Base-by-base conservation (phyloP, 805 yeast species). In the Ogataea corticis region DNA sequence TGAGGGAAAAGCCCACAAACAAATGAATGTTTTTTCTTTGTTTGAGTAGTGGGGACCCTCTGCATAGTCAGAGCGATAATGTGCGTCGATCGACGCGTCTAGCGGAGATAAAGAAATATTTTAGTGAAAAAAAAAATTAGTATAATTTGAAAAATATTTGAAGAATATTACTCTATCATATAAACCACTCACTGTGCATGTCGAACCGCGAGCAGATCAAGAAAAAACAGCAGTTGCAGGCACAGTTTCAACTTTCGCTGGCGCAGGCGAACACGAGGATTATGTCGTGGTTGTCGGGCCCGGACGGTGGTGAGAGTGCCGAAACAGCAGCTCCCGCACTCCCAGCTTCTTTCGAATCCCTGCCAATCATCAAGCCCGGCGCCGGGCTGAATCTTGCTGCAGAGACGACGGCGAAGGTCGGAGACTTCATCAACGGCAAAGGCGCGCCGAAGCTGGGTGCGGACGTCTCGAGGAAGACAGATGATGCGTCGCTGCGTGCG, bases 161-260 rank as follows among this genome's bases (percentile, higher is more conserved):
- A n/a, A n/a, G n/a, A n/a, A n/a, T n/a, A n/a, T n/a, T n/a, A n/a
- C n/a, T n/a, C n/a, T n/a, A n/a, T n/a, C n/a, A n/a, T n/a, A n/a
- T n/a, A n/a, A n/a, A n/a, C n/a, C n/a, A n/a, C n/a, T n/a, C n/a
- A n/a, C n/a, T n/a, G n/a, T n/a, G n/a, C 25, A 21, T 21, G 25
- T 38, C 25, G 23, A 57, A 55, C 21, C 36, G 77, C 31, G 61
- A 70, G 32, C 78, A 75, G 38, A 75, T 76, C 32, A 69, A 72
- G 49, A 58, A 65, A 34, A 76, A 76, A 50, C 75, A 76, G 46
- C 70, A 68, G 23, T 61, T 78, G 3, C 81, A 74, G 47, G 68
- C 76, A 13, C 64, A 65, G 43, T 71, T 77, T 50, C 78, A 73
- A 54, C 61, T 72, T 5, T 71, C 75, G 4, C 57, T 77, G 5